Evolutionary conservation across 2,329 filamentous ascomycete species (phyloP), one percentile per base, ranked within the genome.

Genomic region (Aspergillus pseudotamarii): DNA sequence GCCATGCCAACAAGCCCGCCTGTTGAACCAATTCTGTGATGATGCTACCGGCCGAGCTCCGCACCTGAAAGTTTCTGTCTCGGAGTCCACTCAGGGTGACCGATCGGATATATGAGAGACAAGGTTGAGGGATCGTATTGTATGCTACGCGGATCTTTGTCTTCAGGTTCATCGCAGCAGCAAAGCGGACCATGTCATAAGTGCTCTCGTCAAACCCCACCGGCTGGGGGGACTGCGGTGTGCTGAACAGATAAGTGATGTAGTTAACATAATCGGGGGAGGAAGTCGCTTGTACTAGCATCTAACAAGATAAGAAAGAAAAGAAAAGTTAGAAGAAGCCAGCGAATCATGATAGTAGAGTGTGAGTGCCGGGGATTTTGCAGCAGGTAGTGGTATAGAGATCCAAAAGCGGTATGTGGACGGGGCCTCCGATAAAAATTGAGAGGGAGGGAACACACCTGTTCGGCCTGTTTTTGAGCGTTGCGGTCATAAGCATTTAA

Each of bases 251-350:
- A 79, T 91, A 97, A 70, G 92, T 91, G 51, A 99, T 89, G 79
- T 99, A 99, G 81, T 98, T 98, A 83, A 96, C 94, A 83, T 97
- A 92, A 78, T 98, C 94, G 56, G 94, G 94, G 12, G 92, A 95
- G 58, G 85, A 82, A 77, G 92, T 96, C 65, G 94, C 95, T 81
- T 96, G 91, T 69, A 88, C 85, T 72, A 99, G 91, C 92, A 98
- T 96, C 95, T 98, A 61, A 38, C 59, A 28, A 26, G 54, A 8
- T 10, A 10, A 8, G n/a, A 12, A 16, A 56, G 58, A 23, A 12
- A 54, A 38, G 34, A 32, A 56, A 55, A 14, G 60, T 59, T 32
- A 45, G 61, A 54, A 28, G 51, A 23, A 51, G 54, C 43, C 38
- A 16, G 59, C 73, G 57, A 75, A 69, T 66, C 34, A 58, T 54